Conservation (phyloP, 2,329 filamentous ascomycete species). For the Calonectria pauciramosa region DNA sequence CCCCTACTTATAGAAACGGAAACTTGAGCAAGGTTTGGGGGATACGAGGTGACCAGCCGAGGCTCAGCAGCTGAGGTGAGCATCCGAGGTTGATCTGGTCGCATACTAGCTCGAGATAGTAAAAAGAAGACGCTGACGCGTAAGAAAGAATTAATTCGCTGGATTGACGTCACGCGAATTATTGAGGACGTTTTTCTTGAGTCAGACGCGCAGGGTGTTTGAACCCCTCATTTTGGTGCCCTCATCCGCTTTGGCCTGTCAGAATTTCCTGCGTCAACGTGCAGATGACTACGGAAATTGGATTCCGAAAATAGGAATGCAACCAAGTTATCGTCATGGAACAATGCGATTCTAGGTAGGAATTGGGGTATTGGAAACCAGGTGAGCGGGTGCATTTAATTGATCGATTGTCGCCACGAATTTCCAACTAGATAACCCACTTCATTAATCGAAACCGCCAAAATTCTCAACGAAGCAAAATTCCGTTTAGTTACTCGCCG, state of each 20-base stretch:
- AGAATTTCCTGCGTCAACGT: background rate
- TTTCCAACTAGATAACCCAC: background rate
- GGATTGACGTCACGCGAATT: background rate
- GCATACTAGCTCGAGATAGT: background rate
- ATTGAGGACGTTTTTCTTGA: background rate
- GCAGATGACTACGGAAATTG: background rate
- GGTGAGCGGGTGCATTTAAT: background rate
- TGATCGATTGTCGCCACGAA: background rate
- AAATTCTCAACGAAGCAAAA: background rate
- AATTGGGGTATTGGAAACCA: background rate
- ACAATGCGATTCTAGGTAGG: rapidly evolving
- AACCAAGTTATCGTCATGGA: background rate
- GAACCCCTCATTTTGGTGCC: background rate
- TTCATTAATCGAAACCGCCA: background rate
- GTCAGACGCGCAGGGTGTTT: background rate
- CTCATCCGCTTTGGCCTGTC: background rate
- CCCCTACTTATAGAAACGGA: background rate
- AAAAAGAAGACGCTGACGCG: background rate
- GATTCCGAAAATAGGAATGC: background rate
- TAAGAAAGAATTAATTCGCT: background rate
- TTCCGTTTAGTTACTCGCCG: background rate
- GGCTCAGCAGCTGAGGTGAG: no score
- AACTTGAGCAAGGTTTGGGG: background rate
- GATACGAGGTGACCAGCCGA: background rate
- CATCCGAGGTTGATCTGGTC: background rate